Conservation (phyloP, 2,329 filamentous ascomycete genomes). For the Ambrosiella cleistominuta region DNA sequence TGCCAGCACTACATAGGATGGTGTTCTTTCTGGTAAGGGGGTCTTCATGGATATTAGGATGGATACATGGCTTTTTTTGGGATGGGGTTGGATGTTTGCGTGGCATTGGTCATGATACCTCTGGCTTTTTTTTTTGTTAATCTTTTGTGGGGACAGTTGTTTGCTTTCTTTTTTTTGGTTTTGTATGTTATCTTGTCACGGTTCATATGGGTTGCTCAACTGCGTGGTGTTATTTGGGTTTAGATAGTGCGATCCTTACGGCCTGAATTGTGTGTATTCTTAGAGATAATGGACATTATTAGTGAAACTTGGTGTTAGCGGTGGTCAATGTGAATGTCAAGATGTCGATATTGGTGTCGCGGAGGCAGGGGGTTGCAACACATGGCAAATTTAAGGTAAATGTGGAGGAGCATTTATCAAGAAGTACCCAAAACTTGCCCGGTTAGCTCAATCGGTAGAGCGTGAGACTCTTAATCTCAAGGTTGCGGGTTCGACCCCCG, state of each 20-base stretch:
- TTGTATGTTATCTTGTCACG: background rate
- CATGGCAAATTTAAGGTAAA: no score
- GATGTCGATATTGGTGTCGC: no score
- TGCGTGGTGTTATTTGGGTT: background rate
- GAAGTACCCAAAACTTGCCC: constrained; percentile 19
- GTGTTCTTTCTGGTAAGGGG: constrained; percentile 81
- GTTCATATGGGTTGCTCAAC: background rate
- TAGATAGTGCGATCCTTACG: background rate
- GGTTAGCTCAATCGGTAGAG: constrained; percentile 56
- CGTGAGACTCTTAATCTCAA: constrained; percentile 49
- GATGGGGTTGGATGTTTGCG: background rate
- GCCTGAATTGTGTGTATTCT: background rate
- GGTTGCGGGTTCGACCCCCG: constrained; percentile 26
- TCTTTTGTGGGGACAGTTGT: background rate
- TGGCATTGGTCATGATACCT: no score
- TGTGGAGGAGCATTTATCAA: background rate
- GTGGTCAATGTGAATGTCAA: background rate
- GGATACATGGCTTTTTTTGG: background rate
- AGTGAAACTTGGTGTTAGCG: constrained; percentile 2
- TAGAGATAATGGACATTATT: background rate
- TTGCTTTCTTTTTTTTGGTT: constrained; percentile 2
- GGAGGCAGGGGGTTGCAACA: no score
- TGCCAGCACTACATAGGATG: constrained; percentile 98
- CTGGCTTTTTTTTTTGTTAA: background rate
- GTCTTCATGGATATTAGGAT: background rate